phyloP scores from a whole-genome alignment of 108 stramenopile species.

The Cyclotella distinguenda region DNA sequence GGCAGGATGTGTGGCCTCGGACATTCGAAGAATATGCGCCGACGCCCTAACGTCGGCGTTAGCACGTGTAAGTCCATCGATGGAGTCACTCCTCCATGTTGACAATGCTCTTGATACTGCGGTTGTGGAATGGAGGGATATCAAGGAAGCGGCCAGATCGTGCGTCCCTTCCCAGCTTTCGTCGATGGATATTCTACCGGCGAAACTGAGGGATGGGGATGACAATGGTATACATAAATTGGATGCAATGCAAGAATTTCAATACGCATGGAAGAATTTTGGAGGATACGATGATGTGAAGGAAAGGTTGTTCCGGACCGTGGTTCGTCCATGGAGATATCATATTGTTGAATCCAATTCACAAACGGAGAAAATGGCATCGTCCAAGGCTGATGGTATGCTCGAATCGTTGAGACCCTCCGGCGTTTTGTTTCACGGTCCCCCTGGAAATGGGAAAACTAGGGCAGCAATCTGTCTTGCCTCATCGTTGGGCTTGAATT shows the following conservation, averaged over 20 bases:
- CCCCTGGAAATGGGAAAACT: conserved; percentile 75
- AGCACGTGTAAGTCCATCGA: conserved; percentile 24
- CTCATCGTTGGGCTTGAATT: conserved; percentile 64
- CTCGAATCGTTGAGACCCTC: conserved; percentile 60
- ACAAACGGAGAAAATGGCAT: conserved; percentile 12
- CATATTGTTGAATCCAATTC: conserved; percentile 25
- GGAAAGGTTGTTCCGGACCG: conserved; percentile 62
- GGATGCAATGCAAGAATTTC: conserved; percentile 22
- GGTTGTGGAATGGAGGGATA: conserved; percentile 56
- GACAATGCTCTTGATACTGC: neutral
- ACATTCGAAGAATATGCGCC: conserved; percentile 63
- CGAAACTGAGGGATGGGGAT: conserved; percentile 10
- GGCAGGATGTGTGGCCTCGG: conserved; percentile 76
- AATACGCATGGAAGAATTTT: conserved; percentile 48
- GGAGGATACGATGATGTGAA: conserved; percentile 67
- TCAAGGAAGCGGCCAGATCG: conserved; percentile 56
- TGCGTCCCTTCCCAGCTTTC: conserved; percentile 76
- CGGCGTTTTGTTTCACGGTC: conserved; percentile 82
- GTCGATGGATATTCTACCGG: conserved; percentile 69
- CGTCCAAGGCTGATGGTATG: conserved; percentile 8
- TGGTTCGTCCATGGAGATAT: conserved; percentile 74
- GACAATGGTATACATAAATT: neutral
- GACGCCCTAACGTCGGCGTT: conserved; percentile 59
- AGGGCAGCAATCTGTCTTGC: conserved; percentile 72
- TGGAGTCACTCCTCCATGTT: neutral